These are phyloP conservation scores for Leishmania tarentolae DNA, from an alignment of 208 protist species.

Conservation along the genomic window DNA sequence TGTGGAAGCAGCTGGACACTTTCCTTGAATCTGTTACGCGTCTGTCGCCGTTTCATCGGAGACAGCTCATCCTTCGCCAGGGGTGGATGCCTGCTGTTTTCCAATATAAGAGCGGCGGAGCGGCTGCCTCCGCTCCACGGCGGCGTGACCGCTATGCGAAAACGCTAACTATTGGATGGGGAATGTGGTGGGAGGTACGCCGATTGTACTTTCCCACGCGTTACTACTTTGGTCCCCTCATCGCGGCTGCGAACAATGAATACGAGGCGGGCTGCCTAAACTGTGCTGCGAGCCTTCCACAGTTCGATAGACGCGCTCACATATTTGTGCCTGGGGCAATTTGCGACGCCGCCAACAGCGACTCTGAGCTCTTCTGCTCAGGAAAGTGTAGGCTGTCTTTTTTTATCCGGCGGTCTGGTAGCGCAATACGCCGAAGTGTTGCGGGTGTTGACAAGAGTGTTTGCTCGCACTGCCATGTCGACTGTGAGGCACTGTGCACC, in stretches of 20 bases:
- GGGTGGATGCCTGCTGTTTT: conserved; percentile 41
- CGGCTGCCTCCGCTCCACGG: background rate
- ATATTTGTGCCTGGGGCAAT: conserved; percentile 40
- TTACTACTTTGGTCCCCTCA: conserved; percentile 41
- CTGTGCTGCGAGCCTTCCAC: conserved; percentile 25
- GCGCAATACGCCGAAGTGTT: conserved; percentile 58
- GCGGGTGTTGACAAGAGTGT: conserved; percentile 57
- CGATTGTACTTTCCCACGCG: conserved; percentile 33
- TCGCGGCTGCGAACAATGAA: background rate
- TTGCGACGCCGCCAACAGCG: conserved; percentile 34
- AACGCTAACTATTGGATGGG: conserved; percentile 38
- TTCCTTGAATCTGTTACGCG: conserved; percentile 43
- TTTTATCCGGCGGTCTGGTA: conserved; percentile 64
- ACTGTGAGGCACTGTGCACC: conserved; percentile 59
- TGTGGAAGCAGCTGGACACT: conserved; percentile 59
- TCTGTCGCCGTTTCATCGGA: conserved; percentile 40
- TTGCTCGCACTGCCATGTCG: conserved; percentile 69
- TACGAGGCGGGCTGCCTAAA: conserved; percentile 37
- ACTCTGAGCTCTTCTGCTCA: conserved; percentile 71
- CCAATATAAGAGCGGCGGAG: conserved; percentile 5
- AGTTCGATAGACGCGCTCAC: background rate
- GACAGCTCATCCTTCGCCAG: conserved; percentile 29
- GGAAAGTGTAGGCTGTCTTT: conserved; percentile 64
- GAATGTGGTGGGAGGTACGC: conserved; percentile 58
- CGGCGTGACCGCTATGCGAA: conserved; percentile 29